Conservation (phyloP, 1,284 basidiomycete species). For the Sanghuangporus sanghuang region DNA sequence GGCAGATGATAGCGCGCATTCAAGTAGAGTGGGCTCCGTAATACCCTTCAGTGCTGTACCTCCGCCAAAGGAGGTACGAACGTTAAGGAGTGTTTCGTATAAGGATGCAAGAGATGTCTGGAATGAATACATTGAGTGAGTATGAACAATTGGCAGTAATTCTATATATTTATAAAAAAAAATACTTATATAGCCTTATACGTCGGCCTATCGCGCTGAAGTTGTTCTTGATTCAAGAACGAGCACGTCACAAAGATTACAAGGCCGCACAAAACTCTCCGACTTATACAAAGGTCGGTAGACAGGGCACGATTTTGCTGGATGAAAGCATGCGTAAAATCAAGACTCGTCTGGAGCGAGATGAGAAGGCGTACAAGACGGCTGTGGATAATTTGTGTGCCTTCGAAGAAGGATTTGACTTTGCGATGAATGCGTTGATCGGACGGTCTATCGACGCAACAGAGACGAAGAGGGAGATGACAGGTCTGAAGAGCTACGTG, state of each 20-base stretch:
- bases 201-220: background rate
- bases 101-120: conserved; percentile 6
- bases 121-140: background rate
- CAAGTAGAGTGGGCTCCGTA: background rate
- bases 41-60: background rate
- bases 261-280: conserved; percentile 2
- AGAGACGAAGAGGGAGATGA: background rate
- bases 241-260: background rate
- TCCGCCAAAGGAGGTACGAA: background rate
- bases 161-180: background rate
- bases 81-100: background rate
- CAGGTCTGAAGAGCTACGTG: background rate
- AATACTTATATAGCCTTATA: background rate
- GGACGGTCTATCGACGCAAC: background rate
- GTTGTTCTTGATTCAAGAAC: background rate
- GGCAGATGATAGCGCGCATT: background rate
- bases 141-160: background rate
- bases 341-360: background rate
- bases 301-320: background rate
- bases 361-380: background rate
- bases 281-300: conserved; percentile 1
- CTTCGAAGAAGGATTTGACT: conserved; percentile 12
- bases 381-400: background rate
- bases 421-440: conserved; percentile 1
- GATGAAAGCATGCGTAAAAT: background rate